Base-by-base conservation (phyloP, 495 filamentous ascomycete genomes). In the Penicillium tannophilum region DNA sequence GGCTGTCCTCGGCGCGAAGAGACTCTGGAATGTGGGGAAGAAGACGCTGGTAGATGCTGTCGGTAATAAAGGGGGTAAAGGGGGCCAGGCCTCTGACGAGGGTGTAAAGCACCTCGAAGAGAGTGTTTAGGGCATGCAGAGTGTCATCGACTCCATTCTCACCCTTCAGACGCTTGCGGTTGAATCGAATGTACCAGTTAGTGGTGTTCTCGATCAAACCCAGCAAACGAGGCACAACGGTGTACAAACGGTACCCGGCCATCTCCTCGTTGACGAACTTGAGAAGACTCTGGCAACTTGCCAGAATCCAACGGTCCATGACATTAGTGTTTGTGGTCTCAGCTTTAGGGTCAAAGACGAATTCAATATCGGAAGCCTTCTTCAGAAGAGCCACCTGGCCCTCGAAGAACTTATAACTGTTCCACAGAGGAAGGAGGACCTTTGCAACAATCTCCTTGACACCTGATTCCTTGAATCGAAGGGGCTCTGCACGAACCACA, bases 111-210 rank as follows among this genome's bases (percentile, higher is more conserved):
- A 97, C 91, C 76, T 97, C 93, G 63, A 96, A 98, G n/a, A 98
- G 86, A 8, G 94, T 94, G 72, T 97, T 96, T 53, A 98, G 79
- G 10, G 94, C 94, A 71, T 96, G 90, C 54, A 87, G 74, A 26
- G 94, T 98, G 65, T 98, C 94, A 45, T 95, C 84, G 12, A 90
- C 72, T 14, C 93, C 93, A 66, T 89, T 86, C 73, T 95, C 93
- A 55, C 94, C 94, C 86, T 98, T 98, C 54, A 98, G 79, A 19
- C 94, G 88, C 72, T 91, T 92, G 31, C 94, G 86, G 79, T 98
- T 98, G 81, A 98, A 97, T n/a, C 93, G 86, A 69, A 98, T 98
- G 73, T 98, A 98, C 95, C 95, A 98, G 75, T 98, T 98, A 2
- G 94, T 98, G 6, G 90, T 90, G 74, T 94, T 92, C 68, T 98